Conservation (phyloP, 108 stramenopile species). For the Aureococcus anophagefferens region DNA sequence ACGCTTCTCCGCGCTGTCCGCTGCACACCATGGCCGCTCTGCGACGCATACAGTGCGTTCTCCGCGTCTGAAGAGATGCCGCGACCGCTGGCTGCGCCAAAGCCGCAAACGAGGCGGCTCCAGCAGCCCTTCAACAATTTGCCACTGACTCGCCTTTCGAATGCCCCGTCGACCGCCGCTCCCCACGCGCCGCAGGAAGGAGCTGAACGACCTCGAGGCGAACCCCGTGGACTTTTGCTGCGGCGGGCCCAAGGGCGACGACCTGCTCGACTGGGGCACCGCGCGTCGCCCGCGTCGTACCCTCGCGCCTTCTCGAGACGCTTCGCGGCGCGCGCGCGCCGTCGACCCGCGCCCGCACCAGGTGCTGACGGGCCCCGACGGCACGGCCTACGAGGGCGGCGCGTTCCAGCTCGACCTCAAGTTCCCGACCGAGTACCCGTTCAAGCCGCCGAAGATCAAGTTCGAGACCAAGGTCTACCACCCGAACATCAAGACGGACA, state of each 20-base stretch:
- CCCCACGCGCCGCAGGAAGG: conserved; percentile 18
- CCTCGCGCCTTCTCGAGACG: no score
- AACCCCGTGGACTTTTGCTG: conserved; percentile 34
- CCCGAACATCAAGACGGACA: conserved; percentile 61
- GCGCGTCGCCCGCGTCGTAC: no score
- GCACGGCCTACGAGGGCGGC: conserved; percentile 67
- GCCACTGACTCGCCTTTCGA: no score
- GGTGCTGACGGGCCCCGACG: conserved; percentile 42
- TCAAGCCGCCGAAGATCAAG: conserved; percentile 68
- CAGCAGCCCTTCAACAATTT: no score
- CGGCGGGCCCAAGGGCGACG: conserved; percentile 12
- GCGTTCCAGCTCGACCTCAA: conserved; percentile 49
- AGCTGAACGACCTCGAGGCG: conserved; percentile 38
- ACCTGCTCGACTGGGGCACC: conserved; percentile 19
- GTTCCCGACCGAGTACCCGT: conserved; percentile 72
- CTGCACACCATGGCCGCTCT: no score
- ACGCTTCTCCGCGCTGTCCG: no score
- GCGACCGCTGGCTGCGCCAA: no score
- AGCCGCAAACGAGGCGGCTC: no score
- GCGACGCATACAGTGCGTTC: no score
- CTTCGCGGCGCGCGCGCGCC: no score
- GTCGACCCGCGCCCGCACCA: conserved; percentile 28
- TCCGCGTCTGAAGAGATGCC: no score
- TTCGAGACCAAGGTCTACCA: conserved; percentile 75
- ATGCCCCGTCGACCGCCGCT: conserved; percentile 2